These are phyloP conservation scores for Phylloporus sp. DNA, from an alignment of 768 basidiomycete species.

Conservation along the genomic window DNA sequence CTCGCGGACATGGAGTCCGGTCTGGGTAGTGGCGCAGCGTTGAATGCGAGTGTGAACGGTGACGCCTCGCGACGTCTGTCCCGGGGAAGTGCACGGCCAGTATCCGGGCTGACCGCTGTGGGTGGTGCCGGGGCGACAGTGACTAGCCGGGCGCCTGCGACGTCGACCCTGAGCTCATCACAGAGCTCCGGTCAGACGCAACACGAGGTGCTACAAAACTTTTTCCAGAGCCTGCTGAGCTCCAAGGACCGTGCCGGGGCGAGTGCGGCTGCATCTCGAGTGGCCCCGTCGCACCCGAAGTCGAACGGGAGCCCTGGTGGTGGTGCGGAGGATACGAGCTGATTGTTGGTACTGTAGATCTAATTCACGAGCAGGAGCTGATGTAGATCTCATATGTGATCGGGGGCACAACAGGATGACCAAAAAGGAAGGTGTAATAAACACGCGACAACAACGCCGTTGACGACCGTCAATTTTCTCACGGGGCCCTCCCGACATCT, in stretches of 20 bases:
- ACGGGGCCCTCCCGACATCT: constrained; percentile 18
- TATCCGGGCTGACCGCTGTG: constrained; percentile 39
- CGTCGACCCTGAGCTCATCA: constrained; percentile 36
- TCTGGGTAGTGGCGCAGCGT: constrained; percentile 30
- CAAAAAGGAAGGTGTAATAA: constrained; percentile 6
- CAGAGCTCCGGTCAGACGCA: constrained; percentile 63
- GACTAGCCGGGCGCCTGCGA: constrained; percentile 35
- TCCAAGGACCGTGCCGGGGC: constrained; percentile 55
- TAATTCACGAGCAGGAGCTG: background rate
- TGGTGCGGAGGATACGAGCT: constrained; percentile 5
- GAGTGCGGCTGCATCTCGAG: constrained; percentile 29
- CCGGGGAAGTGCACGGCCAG: constrained; percentile 21
- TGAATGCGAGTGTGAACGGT: constrained; percentile 33
- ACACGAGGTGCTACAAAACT: constrained; percentile 82
- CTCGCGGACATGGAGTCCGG: constrained; percentile 84
- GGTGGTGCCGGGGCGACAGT: constrained; percentile 33
- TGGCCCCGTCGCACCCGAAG: constrained; percentile 23
- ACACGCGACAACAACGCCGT: constrained; percentile 18
- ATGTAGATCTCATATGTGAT: background rate
- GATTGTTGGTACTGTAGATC: background rate
- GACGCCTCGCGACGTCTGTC: constrained; percentile 36
- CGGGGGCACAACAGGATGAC: no score
- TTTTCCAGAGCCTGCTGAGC: constrained; percentile 79
- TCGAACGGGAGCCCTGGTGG: constrained; percentile 35
- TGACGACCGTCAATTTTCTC: constrained; percentile 18